These are phyloP conservation scores for Haematococcus sp. DNA, from an alignment of 139 green algal species.

Conservation along the genomic window DNA sequence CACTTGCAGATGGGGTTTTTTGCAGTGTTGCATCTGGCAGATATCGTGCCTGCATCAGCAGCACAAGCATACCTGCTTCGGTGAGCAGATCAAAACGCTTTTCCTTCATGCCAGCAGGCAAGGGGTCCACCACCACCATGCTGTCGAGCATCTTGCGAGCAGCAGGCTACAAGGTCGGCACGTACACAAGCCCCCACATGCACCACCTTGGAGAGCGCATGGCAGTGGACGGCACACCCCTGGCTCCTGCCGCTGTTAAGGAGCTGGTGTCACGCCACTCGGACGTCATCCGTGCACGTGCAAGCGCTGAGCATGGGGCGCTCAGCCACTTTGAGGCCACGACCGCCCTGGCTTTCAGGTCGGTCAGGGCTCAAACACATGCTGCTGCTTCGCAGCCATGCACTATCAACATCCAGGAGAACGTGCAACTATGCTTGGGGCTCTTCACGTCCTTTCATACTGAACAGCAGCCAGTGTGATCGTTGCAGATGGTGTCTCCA, in stretches of 20 bases:
- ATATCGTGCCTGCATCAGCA: too few relatives aligned
- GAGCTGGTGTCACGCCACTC: background rate
- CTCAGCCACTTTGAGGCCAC: conserved; percentile 85
- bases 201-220: conserved; percentile 74
- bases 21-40: too few relatives aligned
- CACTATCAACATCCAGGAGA: background rate
- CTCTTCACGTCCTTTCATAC: too few relatives aligned
- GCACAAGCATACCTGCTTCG: too few relatives aligned
- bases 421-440: background rate
- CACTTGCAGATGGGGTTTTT: too few relatives aligned
- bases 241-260: background rate
- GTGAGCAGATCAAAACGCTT: too few relatives aligned
- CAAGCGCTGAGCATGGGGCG: conserved; percentile 21
- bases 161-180: conserved; percentile 60
- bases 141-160: conserved; percentile 59
- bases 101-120: conserved; percentile 46
- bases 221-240: conserved; percentile 21
- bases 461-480: background rate
- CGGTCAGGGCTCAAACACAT: conserved; percentile 3
- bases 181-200: conserved; percentile 87
- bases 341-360: conserved; percentile 72
- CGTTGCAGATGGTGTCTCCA: background rate
- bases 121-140: conserved; percentile 75
- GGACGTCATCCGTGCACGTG: conserved; percentile 6
- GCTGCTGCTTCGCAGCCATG: background rate